Percentiles rank a stretch among this genome's conserved stretches.
Conservation (phyloP, 352 stramenopile species). For the Globisporangium spiculum region DNA sequence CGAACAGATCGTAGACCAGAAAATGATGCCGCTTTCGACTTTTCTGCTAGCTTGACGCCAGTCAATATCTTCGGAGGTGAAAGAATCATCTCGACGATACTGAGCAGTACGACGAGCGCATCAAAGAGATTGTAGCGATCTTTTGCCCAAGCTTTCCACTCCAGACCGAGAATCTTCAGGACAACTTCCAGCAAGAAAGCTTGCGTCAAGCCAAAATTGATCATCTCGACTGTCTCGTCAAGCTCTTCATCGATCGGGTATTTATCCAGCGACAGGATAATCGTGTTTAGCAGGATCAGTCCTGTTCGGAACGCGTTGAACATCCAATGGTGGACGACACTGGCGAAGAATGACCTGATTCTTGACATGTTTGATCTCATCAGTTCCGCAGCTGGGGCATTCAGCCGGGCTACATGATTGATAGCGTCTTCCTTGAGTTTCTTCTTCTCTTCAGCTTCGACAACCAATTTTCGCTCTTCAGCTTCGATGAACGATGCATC, state of each 20-base stretch:
- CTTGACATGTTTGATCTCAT: constrained; percentile 17
- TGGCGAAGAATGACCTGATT: constrained; percentile 19
- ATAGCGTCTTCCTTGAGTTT: constrained; percentile 24
- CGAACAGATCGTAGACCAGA: constrained; percentile 86
- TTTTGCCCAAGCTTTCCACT: constrained; percentile 40
- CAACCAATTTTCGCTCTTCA: constrained; percentile 29
- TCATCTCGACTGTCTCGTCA: constrained; percentile 41
- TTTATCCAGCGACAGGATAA: constrained; percentile 80
- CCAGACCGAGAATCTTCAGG: constrained; percentile 77
- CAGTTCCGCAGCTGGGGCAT: background rate
- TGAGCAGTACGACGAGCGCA: constrained; percentile 46
- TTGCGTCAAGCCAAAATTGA: constrained; percentile 60
- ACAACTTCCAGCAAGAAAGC: constrained; percentile 51
- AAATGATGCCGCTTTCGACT: constrained; percentile 36
- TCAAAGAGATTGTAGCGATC: constrained; percentile 86
- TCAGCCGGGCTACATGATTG: constrained; percentile 10
- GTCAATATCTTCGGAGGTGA: constrained; percentile 40
- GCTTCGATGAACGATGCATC: constrained; percentile 56
- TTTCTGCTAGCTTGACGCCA: constrained; percentile 1
- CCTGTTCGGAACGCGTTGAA: constrained; percentile 54
- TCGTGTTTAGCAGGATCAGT: constrained; percentile 84
- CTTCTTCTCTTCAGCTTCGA: constrained; percentile 24
- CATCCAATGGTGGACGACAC: constrained; percentile 42
- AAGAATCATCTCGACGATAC: constrained; percentile 38
- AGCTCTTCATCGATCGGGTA: constrained; percentile 52